Base-by-base conservation (phyloP, 2,329 filamentous ascomycete genomes). In the Chaetomium strumarium region DNA sequence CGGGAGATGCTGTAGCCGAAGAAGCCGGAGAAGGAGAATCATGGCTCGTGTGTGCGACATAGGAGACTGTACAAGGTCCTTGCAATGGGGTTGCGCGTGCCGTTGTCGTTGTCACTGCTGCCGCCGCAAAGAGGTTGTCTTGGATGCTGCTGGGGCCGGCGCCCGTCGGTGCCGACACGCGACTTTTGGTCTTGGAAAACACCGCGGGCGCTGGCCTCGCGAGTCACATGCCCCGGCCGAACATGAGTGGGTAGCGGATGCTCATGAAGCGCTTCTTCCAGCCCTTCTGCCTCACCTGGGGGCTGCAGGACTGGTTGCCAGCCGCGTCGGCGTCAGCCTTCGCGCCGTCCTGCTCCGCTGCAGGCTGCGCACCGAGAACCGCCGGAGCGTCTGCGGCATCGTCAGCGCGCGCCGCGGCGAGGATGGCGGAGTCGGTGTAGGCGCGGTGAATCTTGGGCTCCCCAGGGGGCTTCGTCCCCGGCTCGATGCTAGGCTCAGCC, bases 161-260 rank as follows among this genome's bases (percentile, higher is more conserved):
- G 45, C 46, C 37, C 36, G 34, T 39, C 44, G 48, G 48, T 56
- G 41, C 36, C 51, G 36, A 55, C 50, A 52, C 45, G 52, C 46
- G 7, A n/a, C 42, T 49, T 51, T 37, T 33, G 44, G 44, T 44
- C 46, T 46, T 38, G 40, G 47, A 39, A 29, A 41, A 46, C 30
- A 41, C 50, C 37, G 47, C 36, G 42, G 52, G 49, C 20, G 20
- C 31, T 24, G 41, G 52, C 45, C 40, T 41, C 49, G 50, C 55
- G 48, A 59, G 57, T 62, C 60, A 62, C 53, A 56, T 60, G 44
- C 57, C 55, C n/a, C 55, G 55, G 31, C 56, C 56, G 43, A 60
- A 58, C 45, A 61, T 55, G 17, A 43, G 37, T 5, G 58, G 59
- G 30, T 58, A 57, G 2, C 55, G 46, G 30, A 60, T 45, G 44